These are phyloP conservation scores for Talaromyces pinophilus DNA, from an alignment of 2,329 filamentous ascomycete genomes.

Conservation along the genomic window DNA sequence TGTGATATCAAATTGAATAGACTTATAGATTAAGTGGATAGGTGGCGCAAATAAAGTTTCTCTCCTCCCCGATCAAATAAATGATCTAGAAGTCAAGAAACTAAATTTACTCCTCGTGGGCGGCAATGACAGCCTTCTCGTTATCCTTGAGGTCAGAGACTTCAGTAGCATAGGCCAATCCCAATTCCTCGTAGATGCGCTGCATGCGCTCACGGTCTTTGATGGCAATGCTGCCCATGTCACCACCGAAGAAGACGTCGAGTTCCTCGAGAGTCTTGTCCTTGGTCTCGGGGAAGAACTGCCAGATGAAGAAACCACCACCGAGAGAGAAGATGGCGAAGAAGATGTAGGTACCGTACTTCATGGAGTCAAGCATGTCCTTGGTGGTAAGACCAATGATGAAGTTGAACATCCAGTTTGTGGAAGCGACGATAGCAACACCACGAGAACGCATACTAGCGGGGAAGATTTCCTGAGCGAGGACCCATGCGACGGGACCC, in stretches of 20 bases:
- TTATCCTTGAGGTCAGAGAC: constrained; percentile 19
- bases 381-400: constrained; percentile 39
- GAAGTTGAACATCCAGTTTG: constrained; percentile 46
- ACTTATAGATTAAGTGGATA: constrained; percentile 4
- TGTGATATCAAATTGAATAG: constrained; percentile 11
- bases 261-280: constrained; percentile 24
- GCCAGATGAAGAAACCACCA: constrained; percentile 27
- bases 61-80: background rate
- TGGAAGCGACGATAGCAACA: constrained; percentile 38
- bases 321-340: constrained; percentile 31
- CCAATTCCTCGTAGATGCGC: constrained; percentile 22
- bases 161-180: constrained; percentile 16
- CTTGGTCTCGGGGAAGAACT: constrained; percentile 29
- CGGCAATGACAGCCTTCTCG: constrained; percentile 3
- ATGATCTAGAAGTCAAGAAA: background rate
- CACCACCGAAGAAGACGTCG: constrained; percentile 23
- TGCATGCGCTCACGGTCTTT: constrained; percentile 22
- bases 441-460: constrained; percentile 42
- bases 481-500: constrained; percentile 52
- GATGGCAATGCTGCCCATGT: constrained; percentile 21
- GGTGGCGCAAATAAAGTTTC: background rate
- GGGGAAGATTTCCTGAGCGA: constrained; percentile 49
- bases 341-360: constrained; percentile 43
- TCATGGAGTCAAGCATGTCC: constrained; percentile 36
- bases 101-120: constrained; percentile 19